Conservation (phyloP, 2,329 filamentous ascomycete species). For the Tolypocladium cylindrosporum region DNA sequence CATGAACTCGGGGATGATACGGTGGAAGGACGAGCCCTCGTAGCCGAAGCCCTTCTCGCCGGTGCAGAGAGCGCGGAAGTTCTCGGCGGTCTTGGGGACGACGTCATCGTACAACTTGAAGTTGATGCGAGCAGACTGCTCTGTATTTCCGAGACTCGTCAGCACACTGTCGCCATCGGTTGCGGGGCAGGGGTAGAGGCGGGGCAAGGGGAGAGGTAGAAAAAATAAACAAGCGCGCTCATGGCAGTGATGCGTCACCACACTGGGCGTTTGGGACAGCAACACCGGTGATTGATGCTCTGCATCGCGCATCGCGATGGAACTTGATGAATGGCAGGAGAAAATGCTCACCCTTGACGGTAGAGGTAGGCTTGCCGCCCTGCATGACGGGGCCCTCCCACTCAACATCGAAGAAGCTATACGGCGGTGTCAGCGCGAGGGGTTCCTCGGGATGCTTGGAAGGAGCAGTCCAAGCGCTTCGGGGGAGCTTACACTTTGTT, state of each 20-base stretch:
- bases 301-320: background rate
- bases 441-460: background rate
- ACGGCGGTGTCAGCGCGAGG: background rate
- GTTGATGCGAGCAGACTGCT: conserved; percentile 68
- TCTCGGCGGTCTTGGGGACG: conserved; percentile 79
- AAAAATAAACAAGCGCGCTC: background rate
- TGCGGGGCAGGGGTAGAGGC: conserved; percentile 1
- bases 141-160: conserved; percentile 27
- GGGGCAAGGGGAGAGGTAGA: background rate
- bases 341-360: conserved; percentile 47
- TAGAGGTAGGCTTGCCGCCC: conserved; percentile 41
- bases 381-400: conserved; percentile 66
- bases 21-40: conserved; percentile 77
- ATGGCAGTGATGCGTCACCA: background rate
- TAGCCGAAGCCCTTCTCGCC: conserved; percentile 76
- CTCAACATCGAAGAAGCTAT: conserved; percentile 60
- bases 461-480: conserved; percentile 5
- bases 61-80: conserved; percentile 80
- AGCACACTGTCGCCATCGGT: background rate
- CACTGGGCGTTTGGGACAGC: background rate
- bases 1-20: conserved; percentile 90
- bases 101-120: conserved; percentile 80
- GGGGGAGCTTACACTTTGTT: conserved; percentile 52
- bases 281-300: background rate
- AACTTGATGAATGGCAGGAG: background rate